Percentiles rank a stretch among this genome's conserved stretches.
Conservation (phyloP, 441 rosid genomes). For the Populus hybrid region DNA sequence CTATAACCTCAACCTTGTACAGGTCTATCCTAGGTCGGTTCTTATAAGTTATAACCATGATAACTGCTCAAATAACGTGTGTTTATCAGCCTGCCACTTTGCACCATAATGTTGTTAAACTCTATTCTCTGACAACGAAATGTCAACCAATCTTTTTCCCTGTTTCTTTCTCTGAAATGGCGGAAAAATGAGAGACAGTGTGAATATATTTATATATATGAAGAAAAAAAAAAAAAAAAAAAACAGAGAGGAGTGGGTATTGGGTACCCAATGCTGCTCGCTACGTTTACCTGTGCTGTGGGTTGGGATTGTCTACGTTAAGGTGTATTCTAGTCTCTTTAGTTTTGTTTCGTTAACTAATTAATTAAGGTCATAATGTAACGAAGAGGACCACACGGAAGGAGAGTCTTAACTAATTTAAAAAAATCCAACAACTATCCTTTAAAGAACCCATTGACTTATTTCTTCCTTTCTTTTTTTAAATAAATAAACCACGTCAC, state of each 20-base stretch:
- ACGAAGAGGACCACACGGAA: neutral
- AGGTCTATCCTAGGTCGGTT: too few species aligned
- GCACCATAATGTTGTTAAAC: neutral
- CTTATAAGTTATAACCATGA: too few species aligned
- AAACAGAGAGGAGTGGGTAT: neutral
- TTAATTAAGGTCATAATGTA: neutral
- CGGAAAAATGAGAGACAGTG: slow-evolving; percentile 20
- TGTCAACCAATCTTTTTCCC: slow-evolving; percentile 1
- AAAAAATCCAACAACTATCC: too few species aligned
- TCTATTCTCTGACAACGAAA: neutral
- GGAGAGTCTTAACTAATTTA: neutral
- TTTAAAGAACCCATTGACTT: too few species aligned
- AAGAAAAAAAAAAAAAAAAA: neutral
- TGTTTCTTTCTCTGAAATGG: slow-evolving; percentile 33
- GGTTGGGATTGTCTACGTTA: neutral
- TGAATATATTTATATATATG: neutral
- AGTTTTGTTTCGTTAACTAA: neutral
- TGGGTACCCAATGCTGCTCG: neutral
- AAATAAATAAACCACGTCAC: too few species aligned
- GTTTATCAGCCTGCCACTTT: neutral
- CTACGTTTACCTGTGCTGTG: neutral
- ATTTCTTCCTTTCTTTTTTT: too few species aligned
- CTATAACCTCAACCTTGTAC: too few species aligned
- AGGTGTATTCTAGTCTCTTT: neutral
- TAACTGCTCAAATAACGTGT: too few species aligned